Base-by-base conservation (phyloP, 2,329 filamentous ascomycete species). In the Ophiostoma ulmi region DNA sequence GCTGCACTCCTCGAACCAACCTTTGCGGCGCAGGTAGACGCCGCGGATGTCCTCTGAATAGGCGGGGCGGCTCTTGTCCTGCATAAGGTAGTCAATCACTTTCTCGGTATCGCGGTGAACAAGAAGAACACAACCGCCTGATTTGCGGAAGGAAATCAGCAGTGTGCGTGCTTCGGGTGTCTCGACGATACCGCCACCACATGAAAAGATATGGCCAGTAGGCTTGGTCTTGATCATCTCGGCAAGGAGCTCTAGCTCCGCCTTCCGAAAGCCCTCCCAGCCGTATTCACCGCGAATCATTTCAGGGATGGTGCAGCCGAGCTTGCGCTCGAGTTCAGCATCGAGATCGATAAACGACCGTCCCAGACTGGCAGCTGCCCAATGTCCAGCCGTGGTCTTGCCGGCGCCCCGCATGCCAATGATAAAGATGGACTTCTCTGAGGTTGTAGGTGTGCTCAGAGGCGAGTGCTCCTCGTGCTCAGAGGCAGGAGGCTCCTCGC, bases 331-430 rank as follows among this genome's bases (percentile, higher is more conserved):
- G 20, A 99, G 85, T 77, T 97, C 93, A 1, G 88, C 88, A 78
- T 99, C 95, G 38, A 99, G 85, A 77, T 99, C 95, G 70, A 96
- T 82, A 72, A 97, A 90, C 7, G 91, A 88, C 77, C 93, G 89
- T 68, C 88, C 87, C 1, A 98, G 83, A 38, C 91, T 86, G 72
- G 87, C 87, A 0, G 91, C 89, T 76, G 95, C 90, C 92, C 94
- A 97, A 17, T 87, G 86, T 69, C 95, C 95, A 48, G 92, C 91
- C 0, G 95, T 99, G 0, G 95, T 97, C 82, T 99, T 99, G 36
- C 95, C 95, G 58, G 94, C 95, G 71, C 95, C 95, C 74, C 95
- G 89, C 95, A 99, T 99, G 11, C 95, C 95, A 75, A 99, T 94
- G 72, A 99, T 90, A 80, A 97, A 93, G 69, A 98, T 90, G 0